These are phyloP conservation scores for Pyrenophora seminiperda DNA, from an alignment of 2,329 filamentous ascomycete genomes.

Conservation along the genomic window DNA sequence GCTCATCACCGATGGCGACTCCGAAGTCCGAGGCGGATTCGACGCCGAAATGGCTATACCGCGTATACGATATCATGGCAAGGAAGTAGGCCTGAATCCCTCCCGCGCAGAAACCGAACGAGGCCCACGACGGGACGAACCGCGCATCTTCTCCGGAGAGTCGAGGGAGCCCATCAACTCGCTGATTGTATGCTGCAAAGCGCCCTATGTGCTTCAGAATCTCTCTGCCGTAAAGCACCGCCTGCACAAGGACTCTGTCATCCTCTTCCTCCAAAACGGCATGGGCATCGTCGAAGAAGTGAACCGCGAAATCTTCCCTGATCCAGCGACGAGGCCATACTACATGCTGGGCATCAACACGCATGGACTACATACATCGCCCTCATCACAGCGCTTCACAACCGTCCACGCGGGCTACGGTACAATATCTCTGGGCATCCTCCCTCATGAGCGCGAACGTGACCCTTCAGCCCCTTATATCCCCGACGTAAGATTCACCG, in stretches of 20 bases:
- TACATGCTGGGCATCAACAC: slow-evolving; percentile 75
- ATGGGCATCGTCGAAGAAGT: slow-evolving; percentile 83
- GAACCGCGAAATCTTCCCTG: slow-evolving; percentile 71
- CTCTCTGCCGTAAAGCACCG: slow-evolving; percentile 69
- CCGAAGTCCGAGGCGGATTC: slow-evolving; percentile 49
- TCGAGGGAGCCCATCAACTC: slow-evolving; percentile 65
- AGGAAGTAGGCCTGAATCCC: slow-evolving; percentile 32
- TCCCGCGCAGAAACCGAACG: slow-evolving; percentile 12
- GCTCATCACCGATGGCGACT: slow-evolving; percentile 53
- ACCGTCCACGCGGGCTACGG: slow-evolving; percentile 64
- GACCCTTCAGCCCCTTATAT: slow-evolving; percentile 32
- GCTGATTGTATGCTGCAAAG: slow-evolving; percentile 80
- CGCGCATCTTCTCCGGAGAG: slow-evolving; percentile 27
- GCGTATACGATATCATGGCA: slow-evolving; percentile 46
- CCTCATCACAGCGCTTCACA: slow-evolving; percentile 55
- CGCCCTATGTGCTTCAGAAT: slow-evolving; percentile 68
- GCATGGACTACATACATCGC: slow-evolving; percentile 58
- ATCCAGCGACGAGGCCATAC: slow-evolving; percentile 68
- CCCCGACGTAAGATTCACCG: slow-evolving; percentile 22
- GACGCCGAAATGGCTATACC: slow-evolving; percentile 53
- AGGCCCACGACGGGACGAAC: background rate
- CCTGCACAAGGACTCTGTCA: slow-evolving; percentile 69
- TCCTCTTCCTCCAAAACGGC: slow-evolving; percentile 80
- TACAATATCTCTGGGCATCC: slow-evolving; percentile 61
- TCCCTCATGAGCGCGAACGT: slow-evolving; percentile 49